Evolutionary conservation across 73 alveolate species (phyloP), one percentile per base, ranked within the genome.

Genomic region (Paramecium bursaria): DNA sequence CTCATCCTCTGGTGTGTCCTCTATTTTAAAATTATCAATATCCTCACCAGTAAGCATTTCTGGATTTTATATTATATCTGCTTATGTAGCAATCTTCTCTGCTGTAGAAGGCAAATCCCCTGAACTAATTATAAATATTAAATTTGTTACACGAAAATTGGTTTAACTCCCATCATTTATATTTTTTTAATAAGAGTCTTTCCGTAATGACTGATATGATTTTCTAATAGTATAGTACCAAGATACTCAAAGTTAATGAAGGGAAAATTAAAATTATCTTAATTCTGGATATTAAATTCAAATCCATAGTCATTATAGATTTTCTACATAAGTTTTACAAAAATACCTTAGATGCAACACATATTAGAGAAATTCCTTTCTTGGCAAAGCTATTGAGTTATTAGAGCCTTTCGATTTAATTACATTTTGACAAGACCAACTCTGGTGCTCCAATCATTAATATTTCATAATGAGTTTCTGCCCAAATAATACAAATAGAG

Each of bases 71-170:
- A 57, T 19, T 57, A 29, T 6, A 1, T 27, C 17, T 27, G 26
- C 76, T 9, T 57, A 23, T 25, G n/a, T n/a, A n/a, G 76, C 76
- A 26, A 57, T 26, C 26, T 57, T 29, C 31, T 57, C 6, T 2
- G 50, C 47, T 29, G 49, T 57, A 29, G 26, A 48, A 57, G 76
- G 76, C 17, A 5, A 57, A 11, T 57, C 76, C 17, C 76, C 76
- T 29, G 76, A n/a, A n/a, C n/a, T n/a, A n/a, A n/a, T n/a, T n/a
- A n/a, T n/a, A n/a, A n/a, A n/a, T n/a, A n/a, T n/a, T n/a, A n/a
- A n/a, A n/a, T n/a, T n/a, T n/a, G n/a, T n/a, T n/a, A 29, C 76
- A 57, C 31, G 7, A 57, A 29, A 3, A 57, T 29, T 25, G 31
- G 51, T 57, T 44, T 57, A 2, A 57, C 31, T 26, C 76, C 76